Conservation (phyloP, 2,329 filamentous ascomycete genomes). For the Paecilomyces sp. region DNA sequence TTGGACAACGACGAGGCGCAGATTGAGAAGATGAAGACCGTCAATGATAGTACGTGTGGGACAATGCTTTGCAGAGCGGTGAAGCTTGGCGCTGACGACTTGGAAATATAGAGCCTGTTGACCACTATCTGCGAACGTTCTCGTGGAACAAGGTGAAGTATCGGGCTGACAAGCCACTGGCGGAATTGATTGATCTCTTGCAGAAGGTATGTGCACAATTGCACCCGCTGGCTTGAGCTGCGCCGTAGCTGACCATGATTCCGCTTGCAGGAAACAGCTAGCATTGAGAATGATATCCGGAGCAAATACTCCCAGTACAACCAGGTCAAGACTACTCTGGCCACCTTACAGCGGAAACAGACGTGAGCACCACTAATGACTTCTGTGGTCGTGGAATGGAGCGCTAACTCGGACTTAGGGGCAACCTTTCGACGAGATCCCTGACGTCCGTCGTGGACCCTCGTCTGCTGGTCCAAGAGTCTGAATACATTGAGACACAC, state of each 20-base stretch:
- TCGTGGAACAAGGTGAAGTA: constrained; percentile 98
- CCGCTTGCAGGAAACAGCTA: constrained; percentile 64
- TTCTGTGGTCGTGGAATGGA: neutral
- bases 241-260: neutral
- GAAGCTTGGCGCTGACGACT: neutral
- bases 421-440: constrained; percentile 90
- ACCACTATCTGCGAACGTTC: constrained; percentile 84
- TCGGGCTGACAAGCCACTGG: constrained; percentile 80
- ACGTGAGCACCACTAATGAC: constrained; percentile 52
- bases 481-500: constrained; percentile 94
- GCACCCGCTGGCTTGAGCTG: neutral
- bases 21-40: constrained; percentile 78
- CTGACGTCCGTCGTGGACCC: constrained; percentile 84
- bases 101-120: constrained; percentile 68
- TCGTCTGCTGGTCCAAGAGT: constrained; percentile 71
- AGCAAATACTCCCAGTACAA: constrained; percentile 93
- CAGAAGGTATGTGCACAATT: constrained; percentile 60
- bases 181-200: constrained; percentile 77
- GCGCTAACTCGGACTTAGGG: constrained; percentile 43
- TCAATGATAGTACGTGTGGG: constrained; percentile 69
- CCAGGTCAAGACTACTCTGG: constrained; percentile 75
- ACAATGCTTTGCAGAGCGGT: constrained; percentile 1
- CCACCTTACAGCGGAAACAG: constrained; percentile 75
- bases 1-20: constrained; percentile 80
- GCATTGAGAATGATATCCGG: constrained; percentile 94